phyloP scores from a whole-genome alignment of 2,329 filamentous ascomycete genomes.

The Colletotrichum higginsianum region DNA sequence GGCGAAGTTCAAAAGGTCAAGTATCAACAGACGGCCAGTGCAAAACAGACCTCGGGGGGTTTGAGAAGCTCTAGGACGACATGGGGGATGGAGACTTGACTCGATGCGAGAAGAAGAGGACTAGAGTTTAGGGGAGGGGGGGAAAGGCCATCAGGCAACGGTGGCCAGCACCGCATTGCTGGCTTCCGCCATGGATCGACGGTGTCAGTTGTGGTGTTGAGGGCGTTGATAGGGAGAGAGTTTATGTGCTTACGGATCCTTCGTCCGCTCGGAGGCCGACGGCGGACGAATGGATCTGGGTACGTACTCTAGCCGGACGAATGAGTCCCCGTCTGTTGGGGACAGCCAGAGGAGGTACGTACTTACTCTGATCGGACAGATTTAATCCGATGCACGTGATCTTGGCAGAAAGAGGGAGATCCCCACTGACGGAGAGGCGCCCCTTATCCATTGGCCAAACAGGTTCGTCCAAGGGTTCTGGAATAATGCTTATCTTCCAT shows the following conservation, averaged over 20 bases:
- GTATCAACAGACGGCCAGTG: neutral
- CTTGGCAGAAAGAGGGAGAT: too few relatives aligned
- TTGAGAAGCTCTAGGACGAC: neutral
- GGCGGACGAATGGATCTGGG: constrained; percentile 14
- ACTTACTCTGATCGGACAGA: too few relatives aligned
- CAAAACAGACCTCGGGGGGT: neutral
- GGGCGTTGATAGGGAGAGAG: too few relatives aligned
- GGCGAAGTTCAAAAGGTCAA: neutral
- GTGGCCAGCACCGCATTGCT: neutral
- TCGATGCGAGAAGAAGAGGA: neutral
- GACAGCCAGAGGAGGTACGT: too few relatives aligned
- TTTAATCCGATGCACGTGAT: too few relatives aligned
- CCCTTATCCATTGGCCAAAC: too few relatives aligned
- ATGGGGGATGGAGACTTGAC: neutral
- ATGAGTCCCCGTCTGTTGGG: neutral
- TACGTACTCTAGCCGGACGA: constrained; percentile 9
- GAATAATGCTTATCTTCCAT: neutral
- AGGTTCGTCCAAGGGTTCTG: neutral
- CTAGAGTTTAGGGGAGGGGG: too few relatives aligned
- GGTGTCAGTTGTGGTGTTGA: too few relatives aligned
- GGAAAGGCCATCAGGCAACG: neutral
- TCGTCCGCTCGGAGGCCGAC: constrained; percentile 38
- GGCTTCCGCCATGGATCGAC: neutral
- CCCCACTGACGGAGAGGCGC: too few relatives aligned
- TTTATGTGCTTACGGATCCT: constrained; percentile 25